Percentiles rank a stretch among this genome's conserved stretches.
These are phyloP conservation scores for Pseudoneurospora amorphoporcata DNA, from an alignment of 495 filamentous ascomycete genomes.

Conservation along the genomic window DNA sequence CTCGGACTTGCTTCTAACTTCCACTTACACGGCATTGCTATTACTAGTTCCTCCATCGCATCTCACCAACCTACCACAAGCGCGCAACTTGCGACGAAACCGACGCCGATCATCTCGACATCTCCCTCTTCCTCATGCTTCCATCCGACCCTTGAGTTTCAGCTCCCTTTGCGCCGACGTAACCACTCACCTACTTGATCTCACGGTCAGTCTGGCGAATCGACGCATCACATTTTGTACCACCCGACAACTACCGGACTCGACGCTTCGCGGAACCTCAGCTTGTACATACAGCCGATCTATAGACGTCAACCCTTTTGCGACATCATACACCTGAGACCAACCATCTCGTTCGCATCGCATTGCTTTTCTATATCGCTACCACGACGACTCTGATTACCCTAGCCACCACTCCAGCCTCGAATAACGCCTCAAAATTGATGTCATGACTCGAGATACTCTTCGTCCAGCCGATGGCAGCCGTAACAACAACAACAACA, in stretches of 20 bases:
- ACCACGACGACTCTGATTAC: neutral
- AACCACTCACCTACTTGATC: neutral
- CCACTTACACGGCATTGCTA: neutral
- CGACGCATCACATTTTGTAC: too few species aligned
- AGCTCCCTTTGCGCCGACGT: neutral
- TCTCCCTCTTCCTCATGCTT: neutral
- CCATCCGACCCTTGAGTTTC: neutral
- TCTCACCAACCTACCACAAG: neutral
- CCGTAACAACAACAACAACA: neutral
- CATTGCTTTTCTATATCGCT: constrained; percentile 2
- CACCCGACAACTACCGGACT: too few species aligned
- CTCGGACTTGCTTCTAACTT: neutral
- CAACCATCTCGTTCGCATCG: neutral
- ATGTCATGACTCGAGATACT: constrained; percentile 47
- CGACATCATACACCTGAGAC: too few species aligned
- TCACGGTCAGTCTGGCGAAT: too few species aligned
- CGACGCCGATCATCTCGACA: neutral
- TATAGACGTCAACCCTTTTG: too few species aligned
- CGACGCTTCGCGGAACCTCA: too few species aligned
- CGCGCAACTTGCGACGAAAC: neutral
- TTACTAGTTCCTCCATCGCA: neutral
- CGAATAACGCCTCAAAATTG: constrained; percentile 3
- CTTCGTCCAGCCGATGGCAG: constrained; percentile 27
- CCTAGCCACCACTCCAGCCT: neutral
- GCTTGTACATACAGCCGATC: too few species aligned